Percentiles rank a stretch among this genome's conserved stretches.
Evolutionary conservation across 345 rosid genomes (phyloP).

Genomic region (Trapa incisa): DNA sequence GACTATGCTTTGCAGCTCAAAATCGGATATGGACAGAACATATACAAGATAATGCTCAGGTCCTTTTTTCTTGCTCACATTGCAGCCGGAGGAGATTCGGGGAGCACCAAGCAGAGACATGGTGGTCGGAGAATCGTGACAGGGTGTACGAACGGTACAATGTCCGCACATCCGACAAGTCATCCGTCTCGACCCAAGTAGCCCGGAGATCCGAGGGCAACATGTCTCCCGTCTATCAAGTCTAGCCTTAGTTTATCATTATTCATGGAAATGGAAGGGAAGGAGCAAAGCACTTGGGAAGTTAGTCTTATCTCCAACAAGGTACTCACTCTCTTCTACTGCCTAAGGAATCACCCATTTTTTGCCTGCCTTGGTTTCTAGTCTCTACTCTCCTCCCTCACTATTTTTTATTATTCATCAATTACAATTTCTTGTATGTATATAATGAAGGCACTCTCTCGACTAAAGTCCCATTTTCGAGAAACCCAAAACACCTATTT

Average conservation of each 20-base stretch:
- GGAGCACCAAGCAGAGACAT: constrained; percentile 88
- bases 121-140: constrained; percentile 98
- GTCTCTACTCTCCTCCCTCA: too few species aligned
- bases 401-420: too few species aligned
- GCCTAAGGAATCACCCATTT: too few species aligned
- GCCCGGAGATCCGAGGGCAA: constrained; percentile 46
- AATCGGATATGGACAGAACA: too few species aligned
- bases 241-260: background rate
- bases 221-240: constrained; percentile 37
- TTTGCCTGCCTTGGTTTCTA: too few species aligned
- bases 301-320: too few species aligned
- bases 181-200: constrained; percentile 43
- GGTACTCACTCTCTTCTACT: too few species aligned
- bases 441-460: constrained; percentile 24
- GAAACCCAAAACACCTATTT: too few species aligned
- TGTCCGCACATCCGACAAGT: constrained; percentile 60
- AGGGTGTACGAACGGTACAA: constrained; percentile 78
- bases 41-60: too few species aligned
- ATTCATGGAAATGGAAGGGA: too few species aligned
- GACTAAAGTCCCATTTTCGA: background rate
- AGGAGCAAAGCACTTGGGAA: too few species aligned
- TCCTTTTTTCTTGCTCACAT: background rate
- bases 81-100: constrained; percentile 87
- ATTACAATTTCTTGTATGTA: constrained; percentile 7
- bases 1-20: too few species aligned